Conservation (phyloP, 345 rosid species). For the Camelina neglecta region DNA sequence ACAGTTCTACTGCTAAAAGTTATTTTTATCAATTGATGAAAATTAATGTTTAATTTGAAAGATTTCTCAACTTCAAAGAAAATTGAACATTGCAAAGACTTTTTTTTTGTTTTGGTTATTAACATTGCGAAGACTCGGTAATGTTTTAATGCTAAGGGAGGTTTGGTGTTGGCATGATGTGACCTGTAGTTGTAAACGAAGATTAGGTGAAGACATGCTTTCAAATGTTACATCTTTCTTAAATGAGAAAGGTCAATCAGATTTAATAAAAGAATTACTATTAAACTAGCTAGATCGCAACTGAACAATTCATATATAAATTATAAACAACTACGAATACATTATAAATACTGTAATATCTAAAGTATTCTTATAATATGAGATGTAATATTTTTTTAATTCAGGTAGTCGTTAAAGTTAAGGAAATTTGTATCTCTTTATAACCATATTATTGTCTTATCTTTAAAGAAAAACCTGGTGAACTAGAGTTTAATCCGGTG, state of each 20-base stretch:
- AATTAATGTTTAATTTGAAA: slow-evolving; percentile 1
- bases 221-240: slow-evolving; percentile 25
- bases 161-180: slow-evolving; percentile 20
- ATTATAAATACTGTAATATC: neutral
- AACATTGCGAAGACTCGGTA: slow-evolving; percentile 3
- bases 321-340: neutral
- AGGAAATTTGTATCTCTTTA: neutral
- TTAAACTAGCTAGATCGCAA: neutral
- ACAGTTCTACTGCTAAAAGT: neutral
- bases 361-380: neutral
- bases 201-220: slow-evolving; percentile 35
- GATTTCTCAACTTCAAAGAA: slow-evolving; percentile 6
- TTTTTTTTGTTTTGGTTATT: neutral
- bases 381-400: neutral
- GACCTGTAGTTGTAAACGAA: slow-evolving; percentile 16
- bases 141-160: slow-evolving; percentile 10
- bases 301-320: neutral
- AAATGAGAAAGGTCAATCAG: slow-evolving; percentile 16
- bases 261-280: neutral
- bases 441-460: too few species aligned
- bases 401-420: neutral
- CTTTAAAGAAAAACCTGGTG: too few species aligned
- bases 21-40: neutral
- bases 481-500: neutral
- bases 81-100: slow-evolving; percentile 7